Evolutionary conservation across 139 green algal species (phyloP), one percentile per base, ranked within the genome.

Genomic region (Ostreobium quekettii): DNA sequence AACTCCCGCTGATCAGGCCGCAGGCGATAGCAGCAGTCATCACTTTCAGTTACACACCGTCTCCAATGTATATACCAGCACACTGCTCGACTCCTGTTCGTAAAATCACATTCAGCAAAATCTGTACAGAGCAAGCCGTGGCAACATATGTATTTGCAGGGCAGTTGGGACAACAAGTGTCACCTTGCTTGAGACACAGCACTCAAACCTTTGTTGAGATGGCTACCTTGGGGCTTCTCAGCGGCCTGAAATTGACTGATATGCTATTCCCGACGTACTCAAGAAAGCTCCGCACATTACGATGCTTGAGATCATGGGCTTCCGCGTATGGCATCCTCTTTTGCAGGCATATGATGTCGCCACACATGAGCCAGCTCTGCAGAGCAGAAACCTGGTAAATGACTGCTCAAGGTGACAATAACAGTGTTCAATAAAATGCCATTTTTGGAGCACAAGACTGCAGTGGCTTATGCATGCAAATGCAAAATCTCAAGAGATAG

Each of bases 211-310:
- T 42, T 5, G 19, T 31, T 24, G 28, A 47, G 53, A 22, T 42
- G n/a, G 26, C 7, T 24, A 66, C 59, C 59, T 42, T 66, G 42
- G 61, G 8, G 53, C 53, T 53, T 26, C 53, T 22, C 7, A 68
- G 36, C 19, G 36, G 61, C 42, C 36, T 68, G 61, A 68, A 68
- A 68, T 15, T 68, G 30, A 68, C 61, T 33, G 36, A n/a, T 68
- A 5, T 68, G 4, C 79, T 60, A 36, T 85, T 78, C 56, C 74
- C 76, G 19, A 95, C 75, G 75, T 92, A 90, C 29, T 82, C 30
- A 62, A 97, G 46, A 69, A 85, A 97, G 2, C 61, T 61, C n/a
- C 74, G 56, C 37, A 84, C 86, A 0, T 68, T 80, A 22, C 78
- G 79, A 56, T 56, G 42, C 15, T 15, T 6, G 6, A 42, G 7